These are phyloP conservation scores for Salix arbutifolia DNA, from an alignment of 345 rosid species.

Conservation along the genomic window DNA sequence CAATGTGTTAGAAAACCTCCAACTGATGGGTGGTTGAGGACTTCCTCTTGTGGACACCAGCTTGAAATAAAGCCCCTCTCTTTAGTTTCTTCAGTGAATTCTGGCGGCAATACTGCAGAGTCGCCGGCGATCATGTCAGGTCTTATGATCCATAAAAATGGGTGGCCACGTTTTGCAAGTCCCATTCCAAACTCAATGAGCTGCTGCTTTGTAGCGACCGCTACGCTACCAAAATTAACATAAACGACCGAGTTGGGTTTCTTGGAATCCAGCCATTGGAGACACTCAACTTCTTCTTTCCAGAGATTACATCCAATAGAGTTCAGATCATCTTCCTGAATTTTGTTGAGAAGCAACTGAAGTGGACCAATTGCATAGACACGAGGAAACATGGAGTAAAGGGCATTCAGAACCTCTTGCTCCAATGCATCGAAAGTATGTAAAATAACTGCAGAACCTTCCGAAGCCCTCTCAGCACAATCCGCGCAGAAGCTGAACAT, in stretches of 20 bases:
- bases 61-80: neutral
- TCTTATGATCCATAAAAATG: neutral
- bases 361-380: neutral
- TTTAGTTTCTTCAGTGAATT: neutral
- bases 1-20: neutral
- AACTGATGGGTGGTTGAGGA: neutral
- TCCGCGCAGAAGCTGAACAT: neutral
- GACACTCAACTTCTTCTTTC: neutral
- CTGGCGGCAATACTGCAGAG: neutral
- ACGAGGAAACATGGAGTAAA: neutral
- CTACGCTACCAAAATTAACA: neutral
- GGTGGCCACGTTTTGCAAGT: neutral
- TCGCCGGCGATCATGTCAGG: neutral
- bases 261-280: neutral
- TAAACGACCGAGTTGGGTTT: neutral
- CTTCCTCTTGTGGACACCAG: neutral
- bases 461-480: neutral
- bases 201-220: neutral
- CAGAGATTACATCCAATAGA: neutral
- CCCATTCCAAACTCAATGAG: neutral
- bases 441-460: neutral
- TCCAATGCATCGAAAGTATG: neutral
- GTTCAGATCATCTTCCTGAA: neutral
- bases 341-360: neutral
- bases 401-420: neutral